A percentile compares a stretch with the other conserved stretches of the same genome.
Evolutionary conservation across 257 asterid genomes (phyloP).

Genomic region (Nicotiana otophora): DNA sequence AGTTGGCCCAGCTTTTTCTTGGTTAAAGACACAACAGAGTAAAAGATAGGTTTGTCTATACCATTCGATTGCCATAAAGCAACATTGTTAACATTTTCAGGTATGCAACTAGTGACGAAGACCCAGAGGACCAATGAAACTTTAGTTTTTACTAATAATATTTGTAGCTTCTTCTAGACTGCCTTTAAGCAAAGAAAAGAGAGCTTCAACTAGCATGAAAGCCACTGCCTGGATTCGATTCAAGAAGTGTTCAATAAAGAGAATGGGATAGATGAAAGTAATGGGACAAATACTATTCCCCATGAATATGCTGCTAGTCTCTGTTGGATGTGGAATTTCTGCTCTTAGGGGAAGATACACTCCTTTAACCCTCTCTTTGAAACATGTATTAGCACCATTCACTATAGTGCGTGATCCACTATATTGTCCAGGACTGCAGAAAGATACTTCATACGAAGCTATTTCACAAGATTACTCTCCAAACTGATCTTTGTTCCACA

Average conservation of each 20-base stretch:
- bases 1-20: not conserved
- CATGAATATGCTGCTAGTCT: not conserved
- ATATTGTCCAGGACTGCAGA: not conserved
- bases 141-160: not conserved
- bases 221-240: not conserved
- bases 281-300: not conserved
- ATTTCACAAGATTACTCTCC: not conserved
- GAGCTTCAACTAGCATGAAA: not conserved
- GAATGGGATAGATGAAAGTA: not conserved
- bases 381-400: not conserved
- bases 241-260: not conserved
- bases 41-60: not conserved
- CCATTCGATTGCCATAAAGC: not conserved
- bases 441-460: not conserved
- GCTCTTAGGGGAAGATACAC: not conserved
- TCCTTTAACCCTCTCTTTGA: not conserved
- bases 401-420: not conserved
- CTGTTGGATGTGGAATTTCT: not conserved
- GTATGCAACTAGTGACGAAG: not conserved
- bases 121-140: conserved; percentile 8
- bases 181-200: not conserved
- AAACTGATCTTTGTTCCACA: not conserved
- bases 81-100: not conserved
- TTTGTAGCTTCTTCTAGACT: not conserved
- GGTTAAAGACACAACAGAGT: not conserved